Conservation (phyloP, 208 protist species). For the Borovskyia barvae region DNA sequence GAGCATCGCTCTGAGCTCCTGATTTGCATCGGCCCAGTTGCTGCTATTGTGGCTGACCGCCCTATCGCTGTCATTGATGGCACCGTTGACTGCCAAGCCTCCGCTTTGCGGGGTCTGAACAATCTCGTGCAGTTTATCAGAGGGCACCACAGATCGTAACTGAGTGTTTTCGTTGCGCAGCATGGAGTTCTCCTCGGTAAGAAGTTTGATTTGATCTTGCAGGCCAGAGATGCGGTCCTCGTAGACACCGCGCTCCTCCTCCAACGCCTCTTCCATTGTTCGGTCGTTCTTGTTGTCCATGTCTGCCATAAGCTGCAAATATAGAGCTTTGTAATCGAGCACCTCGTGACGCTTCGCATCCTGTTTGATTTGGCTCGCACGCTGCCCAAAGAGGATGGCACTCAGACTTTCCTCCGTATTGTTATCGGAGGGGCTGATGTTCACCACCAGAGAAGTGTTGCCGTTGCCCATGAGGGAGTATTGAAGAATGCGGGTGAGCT, state of each 20-base stretch:
- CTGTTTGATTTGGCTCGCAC: constrained; percentile 93
- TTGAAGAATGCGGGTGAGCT: constrained; percentile 94
- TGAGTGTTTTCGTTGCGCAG: constrained; percentile 48
- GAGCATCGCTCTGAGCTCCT: constrained; percentile 51
- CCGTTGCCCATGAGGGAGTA: constrained; percentile 90
- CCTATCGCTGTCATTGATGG: not conserved
- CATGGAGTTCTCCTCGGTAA: constrained; percentile 65
- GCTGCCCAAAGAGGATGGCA: constrained; percentile 89
- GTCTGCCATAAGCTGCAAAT: constrained; percentile 85
- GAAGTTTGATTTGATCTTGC: constrained; percentile 57
- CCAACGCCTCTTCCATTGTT: constrained; percentile 60
- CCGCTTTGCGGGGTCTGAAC: constrained; percentile 15
- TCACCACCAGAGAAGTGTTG: constrained; percentile 90
- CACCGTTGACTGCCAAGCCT: not conserved
- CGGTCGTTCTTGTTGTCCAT: constrained; percentile 86
- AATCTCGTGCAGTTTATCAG: constrained; percentile 30
- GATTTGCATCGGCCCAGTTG: constrained; percentile 48
- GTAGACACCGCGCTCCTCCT: constrained; percentile 72
- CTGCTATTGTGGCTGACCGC: not conserved
- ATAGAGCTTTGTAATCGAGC: constrained; percentile 89
- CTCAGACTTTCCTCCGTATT: constrained; percentile 88
- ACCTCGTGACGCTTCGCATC: constrained; percentile 89
- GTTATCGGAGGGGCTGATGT: constrained; percentile 81
- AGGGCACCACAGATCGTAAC: constrained; percentile 32
- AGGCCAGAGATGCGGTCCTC: constrained; percentile 67